A percentile compares a stretch with the other conserved stretches of the same genome.
Evolutionary conservation across 805 yeast species (phyloP).

Genomic region (Cyberlindnera veronae): DNA sequence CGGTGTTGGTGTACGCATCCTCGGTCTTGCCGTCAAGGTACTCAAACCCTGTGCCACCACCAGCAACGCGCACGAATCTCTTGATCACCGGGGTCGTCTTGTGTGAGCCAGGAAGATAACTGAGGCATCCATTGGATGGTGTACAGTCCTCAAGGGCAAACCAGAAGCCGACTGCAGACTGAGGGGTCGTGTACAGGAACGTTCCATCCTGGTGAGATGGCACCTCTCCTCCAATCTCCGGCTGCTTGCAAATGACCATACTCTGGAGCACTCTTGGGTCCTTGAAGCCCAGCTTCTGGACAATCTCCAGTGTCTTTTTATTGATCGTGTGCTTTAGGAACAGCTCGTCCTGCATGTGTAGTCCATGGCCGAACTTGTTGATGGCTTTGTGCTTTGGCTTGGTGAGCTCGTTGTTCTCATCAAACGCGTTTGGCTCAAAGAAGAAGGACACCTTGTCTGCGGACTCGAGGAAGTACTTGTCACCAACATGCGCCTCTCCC

Average conservation of each 20-base stretch:
- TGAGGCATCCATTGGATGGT: slow-evolving; percentile 60
- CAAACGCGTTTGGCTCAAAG: slow-evolving; percentile 69
- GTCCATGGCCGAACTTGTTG: slow-evolving; percentile 78
- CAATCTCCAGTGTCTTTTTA: slow-evolving; percentile 47
- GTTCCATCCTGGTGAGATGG: slow-evolving; percentile 78
- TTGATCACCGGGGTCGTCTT: slow-evolving; percentile 50
- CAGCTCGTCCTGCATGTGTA: slow-evolving; percentile 51
- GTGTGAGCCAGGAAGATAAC: slow-evolving; percentile 70
- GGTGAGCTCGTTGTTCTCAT: slow-evolving; percentile 45
- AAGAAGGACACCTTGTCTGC: slow-evolving; percentile 67
- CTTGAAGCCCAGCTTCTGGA: slow-evolving; percentile 45
- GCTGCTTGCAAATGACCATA: slow-evolving; percentile 79
- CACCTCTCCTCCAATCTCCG: slow-evolving; percentile 67
- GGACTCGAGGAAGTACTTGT: slow-evolving; percentile 64
- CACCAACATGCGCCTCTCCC: slow-evolving; percentile 62
- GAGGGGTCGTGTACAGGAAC: slow-evolving; percentile 69
- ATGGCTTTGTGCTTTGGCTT: slow-evolving; percentile 54
- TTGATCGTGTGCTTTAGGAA: slow-evolving; percentile 51
- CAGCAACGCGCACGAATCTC: slow-evolving; percentile 56
- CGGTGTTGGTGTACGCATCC: slow-evolving; percentile 23
- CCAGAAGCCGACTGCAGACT: slow-evolving; percentile 76
- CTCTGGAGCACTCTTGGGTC: slow-evolving; percentile 76
- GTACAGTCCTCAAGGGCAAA: slow-evolving; percentile 76
- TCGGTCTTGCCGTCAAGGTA: slow-evolving; percentile 37
- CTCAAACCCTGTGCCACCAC: slow-evolving; percentile 57